Evolutionary conservation across 2,329 filamentous ascomycete genomes (phyloP).

Genomic region (Cladophialophora bantiana): DNA sequence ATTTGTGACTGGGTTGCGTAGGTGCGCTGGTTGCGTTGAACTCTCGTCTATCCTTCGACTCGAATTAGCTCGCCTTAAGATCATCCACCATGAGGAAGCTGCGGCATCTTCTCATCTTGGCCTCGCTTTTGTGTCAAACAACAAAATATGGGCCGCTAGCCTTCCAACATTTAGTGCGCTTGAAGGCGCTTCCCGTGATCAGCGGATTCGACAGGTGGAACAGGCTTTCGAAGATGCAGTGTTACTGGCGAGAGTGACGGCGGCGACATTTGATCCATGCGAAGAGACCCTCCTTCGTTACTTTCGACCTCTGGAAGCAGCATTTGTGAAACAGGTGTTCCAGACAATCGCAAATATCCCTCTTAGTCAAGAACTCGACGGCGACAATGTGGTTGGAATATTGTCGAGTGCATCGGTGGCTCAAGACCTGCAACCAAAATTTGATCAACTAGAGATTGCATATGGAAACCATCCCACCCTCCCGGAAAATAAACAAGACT

Average conservation of each 20-base stretch:
- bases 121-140: neutral
- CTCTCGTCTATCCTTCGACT: neutral
- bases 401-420: neutral
- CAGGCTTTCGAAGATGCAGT: slow-evolving; percentile 24
- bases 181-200: neutral
- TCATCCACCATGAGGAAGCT: neutral
- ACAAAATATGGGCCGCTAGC: neutral
- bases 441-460: slow-evolving; percentile 18
- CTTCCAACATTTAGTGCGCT: slow-evolving; percentile 1
- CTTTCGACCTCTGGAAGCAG: slow-evolving; percentile 12
- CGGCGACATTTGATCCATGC: slow-evolving; percentile 12
- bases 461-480: slow-evolving; percentile 14
- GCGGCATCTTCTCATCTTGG: neutral
- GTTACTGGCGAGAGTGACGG: slow-evolving; percentile 15
- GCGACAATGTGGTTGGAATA: slow-evolving; percentile 2
- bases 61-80: neutral
- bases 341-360: slow-evolving; percentile 21
- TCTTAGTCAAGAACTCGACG: neutral
- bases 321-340: slow-evolving; percentile 22
- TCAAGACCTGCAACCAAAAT: slow-evolving; percentile 14
- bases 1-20: neutral
- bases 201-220: slow-evolving; percentile 4
- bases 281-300: slow-evolving; percentile 19
- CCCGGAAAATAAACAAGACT: slow-evolving; percentile 4
- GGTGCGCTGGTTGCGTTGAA: neutral